Conservation (phyloP, 805 yeast species). For the Starmera pachycereana region DNA sequence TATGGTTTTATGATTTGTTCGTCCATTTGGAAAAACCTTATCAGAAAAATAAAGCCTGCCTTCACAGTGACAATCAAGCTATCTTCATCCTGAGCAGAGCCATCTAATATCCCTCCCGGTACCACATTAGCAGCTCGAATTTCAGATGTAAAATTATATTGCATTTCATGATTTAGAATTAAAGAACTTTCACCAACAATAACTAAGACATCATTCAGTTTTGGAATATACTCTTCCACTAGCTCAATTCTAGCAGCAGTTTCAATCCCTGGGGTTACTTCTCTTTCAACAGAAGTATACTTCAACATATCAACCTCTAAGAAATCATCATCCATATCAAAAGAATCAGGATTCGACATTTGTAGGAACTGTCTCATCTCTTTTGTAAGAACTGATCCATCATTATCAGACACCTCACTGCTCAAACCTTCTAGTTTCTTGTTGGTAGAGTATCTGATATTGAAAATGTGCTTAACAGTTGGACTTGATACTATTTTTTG, state of each 20-base stretch:
- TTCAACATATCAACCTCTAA: constrained; percentile 11
- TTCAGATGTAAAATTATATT: constrained; percentile 6
- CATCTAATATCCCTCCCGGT: constrained; percentile 7
- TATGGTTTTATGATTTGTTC: constrained; percentile 22
- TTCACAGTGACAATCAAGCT: constrained; percentile 27
- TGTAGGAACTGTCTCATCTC: constrained; percentile 10
- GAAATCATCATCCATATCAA: constrained; percentile 12
- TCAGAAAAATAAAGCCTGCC: constrained; percentile 28
- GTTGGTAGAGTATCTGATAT: constrained; percentile 14
- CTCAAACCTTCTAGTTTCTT: constrained; percentile 13
- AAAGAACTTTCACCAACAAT: constrained; percentile 9
- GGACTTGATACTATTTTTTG: constrained; percentile 34
- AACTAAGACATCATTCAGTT: constrained; percentile 7
- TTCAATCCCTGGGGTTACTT: background rate
- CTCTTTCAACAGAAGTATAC: constrained; percentile 4
- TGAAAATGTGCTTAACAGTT: constrained; percentile 23
- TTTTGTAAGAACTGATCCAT: constrained; percentile 8
- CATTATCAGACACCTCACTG: constrained; percentile 1
- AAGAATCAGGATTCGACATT: constrained; percentile 13
- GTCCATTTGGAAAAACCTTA: constrained; percentile 23
- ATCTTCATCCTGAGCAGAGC: constrained; percentile 19
- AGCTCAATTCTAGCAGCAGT: background rate
- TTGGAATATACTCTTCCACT: constrained; percentile 4
- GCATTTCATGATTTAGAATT: constrained; percentile 5
- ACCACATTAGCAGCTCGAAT: constrained; percentile 11